phyloP scores from a whole-genome alignment of 345 rosid genomes.

The Fremontodendron californicum region DNA sequence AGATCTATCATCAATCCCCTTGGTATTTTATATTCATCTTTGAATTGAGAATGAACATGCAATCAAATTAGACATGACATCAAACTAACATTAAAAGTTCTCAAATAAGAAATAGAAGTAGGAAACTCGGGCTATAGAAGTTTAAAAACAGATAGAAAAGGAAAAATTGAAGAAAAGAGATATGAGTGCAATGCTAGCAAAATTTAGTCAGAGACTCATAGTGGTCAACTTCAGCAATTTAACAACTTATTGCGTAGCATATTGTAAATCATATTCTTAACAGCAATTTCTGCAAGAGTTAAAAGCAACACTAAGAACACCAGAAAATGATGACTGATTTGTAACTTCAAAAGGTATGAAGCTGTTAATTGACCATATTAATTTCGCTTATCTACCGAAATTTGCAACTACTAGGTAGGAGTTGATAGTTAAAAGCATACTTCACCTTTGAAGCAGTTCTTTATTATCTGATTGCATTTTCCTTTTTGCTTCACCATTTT shows the following conservation, averaged over 20 bases:
- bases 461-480: constrained; percentile 47
- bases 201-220: background rate
- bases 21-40: constrained; percentile 84
- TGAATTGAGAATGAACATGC: constrained; percentile 76
- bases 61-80: constrained; percentile 7
- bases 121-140: background rate
- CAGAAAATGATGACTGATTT: background rate
- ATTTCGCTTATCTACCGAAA: background rate
- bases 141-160: background rate
- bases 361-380: background rate
- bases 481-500: too few relatives aligned
- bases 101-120: background rate
- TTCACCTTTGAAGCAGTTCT: constrained; percentile 74
- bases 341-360: background rate
- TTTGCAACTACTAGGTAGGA: background rate
- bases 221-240: background rate
- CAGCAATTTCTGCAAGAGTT: background rate
- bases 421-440: background rate
- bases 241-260: background rate
- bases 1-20: constrained; percentile 63
- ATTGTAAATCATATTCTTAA: background rate
- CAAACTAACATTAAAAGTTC: background rate
- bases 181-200: background rate
- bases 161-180: background rate
- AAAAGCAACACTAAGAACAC: background rate